Conservation (phyloP, 495 filamentous ascomycete genomes). For the Hypoxylon subgilvum region DNA sequence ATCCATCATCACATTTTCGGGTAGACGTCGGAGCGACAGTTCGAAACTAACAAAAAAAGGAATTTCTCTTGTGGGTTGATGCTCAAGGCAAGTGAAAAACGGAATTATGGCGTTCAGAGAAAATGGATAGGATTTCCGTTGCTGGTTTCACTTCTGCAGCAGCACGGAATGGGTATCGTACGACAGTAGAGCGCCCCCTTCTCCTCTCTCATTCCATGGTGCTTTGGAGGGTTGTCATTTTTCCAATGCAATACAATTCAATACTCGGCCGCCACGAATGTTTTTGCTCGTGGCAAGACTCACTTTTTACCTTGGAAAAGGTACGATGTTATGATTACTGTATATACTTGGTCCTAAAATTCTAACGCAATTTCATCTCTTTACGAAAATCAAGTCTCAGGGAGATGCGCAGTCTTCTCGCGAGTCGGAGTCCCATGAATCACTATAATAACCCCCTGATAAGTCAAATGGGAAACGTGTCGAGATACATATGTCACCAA, state of each 20-base stretch:
- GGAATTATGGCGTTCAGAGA: constrained; percentile 13
- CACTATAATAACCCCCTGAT: not conserved
- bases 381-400: not conserved
- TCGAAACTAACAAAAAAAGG: not conserved
- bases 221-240: not conserved
- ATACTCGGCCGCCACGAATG: not conserved
- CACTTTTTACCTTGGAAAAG: not conserved
- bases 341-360: not conserved
- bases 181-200: constrained; percentile 8
- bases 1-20: not conserved
- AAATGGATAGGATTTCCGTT: constrained; percentile 9
- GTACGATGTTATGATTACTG: constrained; percentile 11
- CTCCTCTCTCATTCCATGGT: not conserved
- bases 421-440: not conserved
- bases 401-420: not conserved
- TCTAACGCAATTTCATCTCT: not conserved
- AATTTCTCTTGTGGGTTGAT: not conserved
- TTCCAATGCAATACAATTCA: constrained; percentile 1
- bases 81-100: not conserved
- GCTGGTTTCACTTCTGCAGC: constrained; percentile 9
- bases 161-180: constrained; percentile 8
- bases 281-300: not conserved
- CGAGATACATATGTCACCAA: not conserved
- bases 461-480: not conserved
- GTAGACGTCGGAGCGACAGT: constrained; percentile 1